These are phyloP conservation scores for Dendrobium officinale DNA, from an alignment of 106 monocot genomes.

Conservation along the genomic window DNA sequence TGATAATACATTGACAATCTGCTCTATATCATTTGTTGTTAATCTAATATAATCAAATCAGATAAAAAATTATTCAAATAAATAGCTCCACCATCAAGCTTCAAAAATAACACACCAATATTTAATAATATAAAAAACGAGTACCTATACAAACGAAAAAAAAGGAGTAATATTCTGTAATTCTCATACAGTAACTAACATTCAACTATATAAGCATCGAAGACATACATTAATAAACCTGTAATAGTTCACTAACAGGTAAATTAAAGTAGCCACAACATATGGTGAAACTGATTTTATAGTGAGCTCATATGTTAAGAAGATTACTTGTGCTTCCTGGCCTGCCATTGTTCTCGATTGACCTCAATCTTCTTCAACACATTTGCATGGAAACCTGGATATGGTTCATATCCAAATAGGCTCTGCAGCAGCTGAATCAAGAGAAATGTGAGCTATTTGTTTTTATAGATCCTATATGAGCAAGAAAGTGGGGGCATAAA, in stretches of 20 bases:
- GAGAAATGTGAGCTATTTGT: neutral
- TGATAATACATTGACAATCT: too few species aligned
- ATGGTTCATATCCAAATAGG: constrained; percentile 44
- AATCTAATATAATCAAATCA: too few species aligned
- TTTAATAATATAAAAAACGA: too few species aligned
- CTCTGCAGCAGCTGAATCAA: constrained; percentile 31
- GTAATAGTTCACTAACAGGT: neutral
- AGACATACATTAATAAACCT: neutral
- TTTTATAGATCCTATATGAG: neutral
- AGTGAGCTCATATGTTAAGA: constrained; percentile 4
- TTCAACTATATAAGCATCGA: neutral
- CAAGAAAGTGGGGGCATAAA: neutral
- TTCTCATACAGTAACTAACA: neutral
- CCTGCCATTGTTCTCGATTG: constrained; percentile 33
- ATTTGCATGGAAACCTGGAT: constrained; percentile 52
- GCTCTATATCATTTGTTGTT: too few species aligned
- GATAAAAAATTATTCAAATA: too few species aligned
- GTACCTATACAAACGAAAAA: too few species aligned
- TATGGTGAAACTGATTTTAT: neutral
- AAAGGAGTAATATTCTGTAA: too few species aligned
- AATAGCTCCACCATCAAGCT: too few species aligned
- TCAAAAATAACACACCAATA: too few species aligned
- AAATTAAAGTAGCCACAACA: neutral
- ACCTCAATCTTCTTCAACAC: constrained; percentile 35
- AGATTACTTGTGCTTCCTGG: constrained; percentile 32